Evolutionary conservation across 202 grass and related monocot genomes (phyloP).

Genomic region (Cymbopogon flexuosus): DNA sequence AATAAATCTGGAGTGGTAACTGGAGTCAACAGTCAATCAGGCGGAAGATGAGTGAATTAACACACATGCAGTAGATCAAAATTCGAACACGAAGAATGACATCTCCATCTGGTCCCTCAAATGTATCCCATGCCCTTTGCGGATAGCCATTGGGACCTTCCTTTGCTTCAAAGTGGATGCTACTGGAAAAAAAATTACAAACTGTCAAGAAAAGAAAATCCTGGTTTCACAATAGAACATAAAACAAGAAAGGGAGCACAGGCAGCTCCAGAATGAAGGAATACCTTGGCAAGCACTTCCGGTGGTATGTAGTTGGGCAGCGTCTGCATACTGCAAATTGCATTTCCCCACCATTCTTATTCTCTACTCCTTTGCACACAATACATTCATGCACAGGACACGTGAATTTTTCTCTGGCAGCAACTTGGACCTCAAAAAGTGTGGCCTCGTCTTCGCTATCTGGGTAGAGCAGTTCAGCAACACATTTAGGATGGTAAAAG

Average conservation of each 20-base stretch:
- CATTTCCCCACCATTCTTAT: slow-evolving; percentile 31
- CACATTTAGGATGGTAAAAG: slow-evolving; percentile 63
- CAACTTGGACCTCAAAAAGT: slow-evolving; percentile 16
- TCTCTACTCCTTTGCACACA: slow-evolving; percentile 35
- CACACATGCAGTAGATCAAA: slow-evolving; percentile 62
- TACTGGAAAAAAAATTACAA: slow-evolving; percentile 14
- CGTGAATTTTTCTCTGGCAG: slow-evolving; percentile 18
- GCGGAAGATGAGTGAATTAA: background rate
- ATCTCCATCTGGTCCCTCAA: background rate
- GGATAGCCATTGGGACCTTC: slow-evolving; percentile 1
- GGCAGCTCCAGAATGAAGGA: background rate
- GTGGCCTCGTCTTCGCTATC: background rate
- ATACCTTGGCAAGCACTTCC: slow-evolving; percentile 72
- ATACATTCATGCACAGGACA: slow-evolving; percentile 55
- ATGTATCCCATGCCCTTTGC: slow-evolving; percentile 41
- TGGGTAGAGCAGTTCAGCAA: slow-evolving; percentile 37
- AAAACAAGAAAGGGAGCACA: background rate
- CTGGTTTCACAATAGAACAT: background rate
- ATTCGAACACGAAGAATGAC: slow-evolving; percentile 24
- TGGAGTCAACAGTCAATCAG: background rate
- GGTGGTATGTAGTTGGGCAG: slow-evolving; percentile 70
- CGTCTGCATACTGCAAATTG: slow-evolving; percentile 62
- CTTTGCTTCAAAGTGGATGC: slow-evolving; percentile 27
- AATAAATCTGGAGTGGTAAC: background rate
- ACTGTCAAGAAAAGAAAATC: background rate